Conservation (phyloP, 2,329 filamentous ascomycete species). For the Rutstroemia sp. region DNA sequence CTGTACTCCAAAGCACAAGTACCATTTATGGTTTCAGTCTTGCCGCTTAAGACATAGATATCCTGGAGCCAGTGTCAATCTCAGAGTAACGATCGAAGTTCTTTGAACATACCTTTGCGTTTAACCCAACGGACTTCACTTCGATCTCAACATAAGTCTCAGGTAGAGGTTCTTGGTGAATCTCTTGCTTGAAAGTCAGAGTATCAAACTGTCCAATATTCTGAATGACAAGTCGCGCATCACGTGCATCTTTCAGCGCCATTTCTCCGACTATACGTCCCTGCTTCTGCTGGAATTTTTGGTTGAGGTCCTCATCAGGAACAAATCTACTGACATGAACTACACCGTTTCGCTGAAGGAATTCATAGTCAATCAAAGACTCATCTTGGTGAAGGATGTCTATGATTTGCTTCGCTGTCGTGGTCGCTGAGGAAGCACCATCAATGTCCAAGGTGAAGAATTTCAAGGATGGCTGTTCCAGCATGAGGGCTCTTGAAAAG, state of each 20-base stretch:
- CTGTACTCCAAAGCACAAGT: constrained; percentile 25
- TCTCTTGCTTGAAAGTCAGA: constrained; percentile 1
- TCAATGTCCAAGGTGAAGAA: constrained; percentile 8
- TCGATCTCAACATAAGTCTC: neutral
- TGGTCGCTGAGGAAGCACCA: neutral
- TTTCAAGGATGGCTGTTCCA: constrained; percentile 10
- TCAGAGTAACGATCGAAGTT: constrained; percentile 16
- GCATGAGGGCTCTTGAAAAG: constrained; percentile 4
- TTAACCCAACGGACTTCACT: neutral
- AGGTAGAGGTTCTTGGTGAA: neutral
- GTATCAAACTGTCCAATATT: constrained; percentile 4
- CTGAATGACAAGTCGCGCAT: neutral
- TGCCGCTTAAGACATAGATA: constrained; percentile 15
- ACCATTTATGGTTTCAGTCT: constrained; percentile 17
- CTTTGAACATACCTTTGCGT: neutral
- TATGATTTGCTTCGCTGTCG: neutral
- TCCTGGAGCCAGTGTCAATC: neutral
- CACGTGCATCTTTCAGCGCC: neutral
- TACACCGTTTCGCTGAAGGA: neutral
- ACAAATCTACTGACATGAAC: constrained; percentile 10
- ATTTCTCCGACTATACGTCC: neutral
- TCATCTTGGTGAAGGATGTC: neutral
- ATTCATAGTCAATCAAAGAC: neutral
- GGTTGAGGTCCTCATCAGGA: constrained; percentile 5
- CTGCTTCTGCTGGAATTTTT: constrained; percentile 10